Evolutionary conservation across 2,329 filamentous ascomycete genomes (phyloP).

Genomic region (Pseudogymnoascus sp.): DNA sequence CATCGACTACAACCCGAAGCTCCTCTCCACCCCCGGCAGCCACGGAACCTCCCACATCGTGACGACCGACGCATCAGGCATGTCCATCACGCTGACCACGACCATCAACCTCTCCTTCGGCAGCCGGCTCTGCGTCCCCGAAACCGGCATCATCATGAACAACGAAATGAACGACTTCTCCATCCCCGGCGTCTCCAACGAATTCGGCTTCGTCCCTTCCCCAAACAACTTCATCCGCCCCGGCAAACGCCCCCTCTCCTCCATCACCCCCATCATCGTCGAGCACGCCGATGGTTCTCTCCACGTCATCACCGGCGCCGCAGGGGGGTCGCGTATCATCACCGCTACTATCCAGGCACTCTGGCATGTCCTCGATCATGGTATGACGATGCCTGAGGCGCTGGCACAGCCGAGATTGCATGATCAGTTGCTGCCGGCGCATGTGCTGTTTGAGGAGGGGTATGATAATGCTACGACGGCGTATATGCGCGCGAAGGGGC

Average conservation of each 20-base stretch:
- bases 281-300: constrained; percentile 58
- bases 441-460: constrained; percentile 55
- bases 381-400: constrained; percentile 50
- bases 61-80: constrained; percentile 60
- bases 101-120: constrained; percentile 87
- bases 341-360: constrained; percentile 68
- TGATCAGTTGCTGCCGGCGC: constrained; percentile 72
- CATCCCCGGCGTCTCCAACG: constrained; percentile 67
- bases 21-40: constrained; percentile 57
- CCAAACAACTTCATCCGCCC: constrained; percentile 74
- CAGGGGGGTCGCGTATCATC: constrained; percentile 77
- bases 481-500: constrained; percentile 55
- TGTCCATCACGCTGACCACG: constrained; percentile 75
- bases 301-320: constrained; percentile 63
- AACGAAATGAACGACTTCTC: constrained; percentile 74
- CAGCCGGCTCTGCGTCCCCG: constrained; percentile 66
- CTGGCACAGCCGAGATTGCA: constrained; percentile 63
- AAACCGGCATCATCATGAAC: constrained; percentile 46
- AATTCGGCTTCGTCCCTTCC: constrained; percentile 77
- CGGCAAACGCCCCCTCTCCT: constrained; percentile 74
- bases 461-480: constrained; percentile 59
- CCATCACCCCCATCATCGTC: constrained; percentile 71
- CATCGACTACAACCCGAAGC: constrained; percentile 62
- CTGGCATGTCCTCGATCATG: constrained; percentile 62
- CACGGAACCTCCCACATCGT: constrained; percentile 69